These are phyloP conservation scores for Rhodocollybia butyracea DNA, from an alignment of 768 basidiomycete genomes.

Conservation along the genomic window DNA sequence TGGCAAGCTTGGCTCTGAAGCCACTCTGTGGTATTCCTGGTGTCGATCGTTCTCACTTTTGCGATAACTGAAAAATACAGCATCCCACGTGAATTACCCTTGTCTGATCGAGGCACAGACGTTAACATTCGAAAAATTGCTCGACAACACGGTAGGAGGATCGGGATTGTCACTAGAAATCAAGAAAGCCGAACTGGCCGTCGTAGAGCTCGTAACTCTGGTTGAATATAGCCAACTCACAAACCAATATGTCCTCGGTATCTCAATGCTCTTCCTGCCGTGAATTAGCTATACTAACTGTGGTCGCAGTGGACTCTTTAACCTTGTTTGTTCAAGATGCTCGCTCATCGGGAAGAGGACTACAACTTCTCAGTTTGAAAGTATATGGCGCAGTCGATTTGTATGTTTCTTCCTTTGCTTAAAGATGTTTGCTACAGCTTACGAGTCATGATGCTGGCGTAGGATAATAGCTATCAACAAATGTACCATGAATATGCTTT, in stretches of 20 bases:
- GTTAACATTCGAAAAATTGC: not conserved
- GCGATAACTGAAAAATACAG: not conserved
- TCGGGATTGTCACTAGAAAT: no score
- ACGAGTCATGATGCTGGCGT: no score
- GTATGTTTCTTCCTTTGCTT: constrained; percentile 24
- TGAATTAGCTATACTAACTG: not conserved
- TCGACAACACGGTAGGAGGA: constrained; percentile 33
- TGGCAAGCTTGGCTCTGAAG: not conserved
- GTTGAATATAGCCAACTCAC: constrained; percentile 24
- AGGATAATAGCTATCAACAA: constrained; percentile 50
- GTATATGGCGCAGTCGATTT: constrained; percentile 47
- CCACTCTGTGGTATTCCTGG: not conserved
- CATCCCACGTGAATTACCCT: not conserved
- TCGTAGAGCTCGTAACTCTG: constrained; percentile 39
- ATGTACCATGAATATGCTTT: constrained; percentile 46
- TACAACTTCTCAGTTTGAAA: constrained; percentile 39
- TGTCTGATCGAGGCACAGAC: not conserved
- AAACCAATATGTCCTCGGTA: not conserved
- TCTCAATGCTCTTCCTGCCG: not conserved
- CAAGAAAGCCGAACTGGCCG: constrained; percentile 51
- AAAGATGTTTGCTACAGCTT: not conserved
- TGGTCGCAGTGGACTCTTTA: constrained; percentile 27
- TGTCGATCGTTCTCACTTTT: not conserved
- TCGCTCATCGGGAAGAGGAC: constrained; percentile 34
- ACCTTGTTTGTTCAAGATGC: constrained; percentile 37